Evolutionary conservation across 192 early-diverging fungal genomes (phyloP).

Genomic region (Phlyctochytrium bullatum): DNA sequence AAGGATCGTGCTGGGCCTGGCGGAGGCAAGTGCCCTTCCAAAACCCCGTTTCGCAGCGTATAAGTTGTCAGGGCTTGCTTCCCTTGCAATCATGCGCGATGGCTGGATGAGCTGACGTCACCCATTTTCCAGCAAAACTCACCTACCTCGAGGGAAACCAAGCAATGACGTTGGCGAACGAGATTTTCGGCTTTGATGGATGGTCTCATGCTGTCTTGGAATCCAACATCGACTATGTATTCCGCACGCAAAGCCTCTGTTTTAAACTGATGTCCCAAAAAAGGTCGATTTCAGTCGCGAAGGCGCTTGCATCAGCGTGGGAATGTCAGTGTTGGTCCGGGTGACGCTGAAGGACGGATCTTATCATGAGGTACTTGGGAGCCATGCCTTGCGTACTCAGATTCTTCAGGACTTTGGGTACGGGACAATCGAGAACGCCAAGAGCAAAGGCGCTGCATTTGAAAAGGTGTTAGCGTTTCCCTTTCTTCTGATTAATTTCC

Average conservation of each 20-base stretch:
- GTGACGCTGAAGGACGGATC: conserved; percentile 88
- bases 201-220: conserved; percentile 78
- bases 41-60: background rate
- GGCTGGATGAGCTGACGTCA: background rate
- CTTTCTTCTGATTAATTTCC: background rate
- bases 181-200: conserved; percentile 93
- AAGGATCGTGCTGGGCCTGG: conserved; percentile 68
- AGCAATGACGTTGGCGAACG: conserved; percentile 83
- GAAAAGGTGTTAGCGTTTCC: conserved; percentile 63
- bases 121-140: conserved; percentile 41
- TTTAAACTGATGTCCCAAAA: background rate
- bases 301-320: conserved; percentile 49
- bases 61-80: background rate
- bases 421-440: conserved; percentile 74
- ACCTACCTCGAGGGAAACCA: conserved; percentile 83
- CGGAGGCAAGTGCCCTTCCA: conserved; percentile 26
- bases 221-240: conserved; percentile 76
- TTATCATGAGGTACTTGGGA: conserved; percentile 65
- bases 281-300: conserved; percentile 16
- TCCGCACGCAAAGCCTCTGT: conserved; percentile 15
- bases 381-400: too few species aligned
- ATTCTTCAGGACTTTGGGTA: conserved; percentile 83
- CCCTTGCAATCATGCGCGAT: background rate
- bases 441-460: conserved; percentile 73
- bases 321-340: conserved; percentile 72